Percentiles rank a stretch among this genome's conserved stretches.
Conservation (phyloP, 2,329 filamentous ascomycete genomes). For the Penicillium fuscoglaucum region DNA sequence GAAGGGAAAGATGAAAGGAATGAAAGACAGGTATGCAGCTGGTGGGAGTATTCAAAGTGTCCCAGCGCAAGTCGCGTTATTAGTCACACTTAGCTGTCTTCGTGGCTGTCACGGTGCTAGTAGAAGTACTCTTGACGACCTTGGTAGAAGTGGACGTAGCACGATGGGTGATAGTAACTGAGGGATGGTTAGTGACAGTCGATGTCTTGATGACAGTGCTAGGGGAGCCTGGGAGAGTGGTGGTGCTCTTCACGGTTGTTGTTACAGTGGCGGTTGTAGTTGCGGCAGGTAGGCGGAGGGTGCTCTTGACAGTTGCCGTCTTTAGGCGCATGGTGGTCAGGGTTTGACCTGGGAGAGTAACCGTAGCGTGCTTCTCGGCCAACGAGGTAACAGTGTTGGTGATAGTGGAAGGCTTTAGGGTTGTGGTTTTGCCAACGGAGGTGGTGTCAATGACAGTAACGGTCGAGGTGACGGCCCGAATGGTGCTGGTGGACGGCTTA, state of each 20-base stretch:
- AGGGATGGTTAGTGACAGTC: constrained; percentile 19
- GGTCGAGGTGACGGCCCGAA: not conserved
- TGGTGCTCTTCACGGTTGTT: constrained; percentile 18
- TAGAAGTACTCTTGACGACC: constrained; percentile 21
- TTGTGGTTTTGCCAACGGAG: constrained; percentile 24
- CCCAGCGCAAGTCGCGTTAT: not conserved
- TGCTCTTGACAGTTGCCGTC: constrained; percentile 15
- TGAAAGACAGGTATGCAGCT: not conserved
- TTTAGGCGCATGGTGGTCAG: no score
- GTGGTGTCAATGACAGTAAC: constrained; percentile 18
- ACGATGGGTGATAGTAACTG: constrained; percentile 21
- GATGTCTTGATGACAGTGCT: constrained; percentile 26
- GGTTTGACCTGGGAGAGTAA: not conserved
- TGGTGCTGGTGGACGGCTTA: no score
- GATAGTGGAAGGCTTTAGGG: constrained; percentile 25
- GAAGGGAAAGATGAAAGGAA: not conserved
- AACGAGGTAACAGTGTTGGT: constrained; percentile 15
- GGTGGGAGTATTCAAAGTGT: not conserved
- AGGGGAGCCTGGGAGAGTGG: constrained; percentile 24
- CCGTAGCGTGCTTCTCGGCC: constrained; percentile 15
- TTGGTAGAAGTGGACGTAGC: constrained; percentile 22
- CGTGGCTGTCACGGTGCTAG: constrained; percentile 11
- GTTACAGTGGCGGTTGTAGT: constrained; percentile 17
- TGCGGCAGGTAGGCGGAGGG: constrained; percentile 4
- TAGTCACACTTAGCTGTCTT: constrained; percentile 13